Evolutionary conservation across 177 flowering plant species (phyloP).

Genomic region (Vitis hybrid): DNA sequence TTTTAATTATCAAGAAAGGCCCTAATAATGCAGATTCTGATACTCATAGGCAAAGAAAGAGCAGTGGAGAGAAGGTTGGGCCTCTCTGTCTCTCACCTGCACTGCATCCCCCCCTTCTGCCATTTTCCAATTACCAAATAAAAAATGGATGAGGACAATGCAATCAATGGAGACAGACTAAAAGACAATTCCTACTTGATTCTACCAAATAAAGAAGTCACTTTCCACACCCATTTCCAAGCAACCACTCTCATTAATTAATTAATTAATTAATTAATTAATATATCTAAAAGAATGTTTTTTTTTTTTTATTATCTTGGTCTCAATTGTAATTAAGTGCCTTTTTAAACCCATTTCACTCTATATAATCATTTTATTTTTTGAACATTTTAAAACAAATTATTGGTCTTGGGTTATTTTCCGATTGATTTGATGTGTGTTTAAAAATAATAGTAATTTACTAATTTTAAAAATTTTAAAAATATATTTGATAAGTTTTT

Average conservation of each 20-base stretch:
- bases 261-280: neutral
- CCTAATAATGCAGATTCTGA: neutral
- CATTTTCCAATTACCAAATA: neutral
- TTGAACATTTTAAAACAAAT: no score
- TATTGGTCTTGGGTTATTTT: no score
- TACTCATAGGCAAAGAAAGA: neutral
- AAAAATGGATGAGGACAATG: constrained; percentile 5
- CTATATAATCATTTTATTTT: no score
- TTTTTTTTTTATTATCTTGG: neutral
- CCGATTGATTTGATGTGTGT: no score
- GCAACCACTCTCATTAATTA: neutral
- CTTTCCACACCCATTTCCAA: no score
- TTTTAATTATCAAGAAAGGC: neutral
- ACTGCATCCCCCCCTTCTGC: neutral
- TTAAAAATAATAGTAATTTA: no score
- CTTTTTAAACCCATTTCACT: no score
- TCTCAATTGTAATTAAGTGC: neutral
- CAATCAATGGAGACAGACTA: constrained; percentile 3
- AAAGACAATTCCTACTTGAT: constrained; percentile 7
- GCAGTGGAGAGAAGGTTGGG: neutral
- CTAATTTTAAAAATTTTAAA: no score
- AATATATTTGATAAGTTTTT: no score
- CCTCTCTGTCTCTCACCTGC: neutral
- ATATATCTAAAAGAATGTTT: neutral
- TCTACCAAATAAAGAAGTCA: constrained; percentile 1